These are phyloP conservation scores for Monosporozyma siamensis DNA, from an alignment of 805 yeast species.

Conservation along the genomic window DNA sequence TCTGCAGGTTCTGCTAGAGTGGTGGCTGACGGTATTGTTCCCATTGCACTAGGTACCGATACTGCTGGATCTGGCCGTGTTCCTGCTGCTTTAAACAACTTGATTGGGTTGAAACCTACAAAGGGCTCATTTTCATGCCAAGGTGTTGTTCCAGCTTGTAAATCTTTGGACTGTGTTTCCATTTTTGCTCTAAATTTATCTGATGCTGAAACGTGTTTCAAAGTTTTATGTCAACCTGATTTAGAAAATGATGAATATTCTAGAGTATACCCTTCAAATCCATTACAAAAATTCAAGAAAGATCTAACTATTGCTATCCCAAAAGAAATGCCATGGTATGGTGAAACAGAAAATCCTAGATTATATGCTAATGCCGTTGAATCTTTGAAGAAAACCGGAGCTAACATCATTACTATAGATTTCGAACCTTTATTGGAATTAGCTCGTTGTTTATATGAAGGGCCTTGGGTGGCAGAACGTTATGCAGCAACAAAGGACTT, in stretches of 20 bases:
- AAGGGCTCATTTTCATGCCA: slow-evolving; percentile 75
- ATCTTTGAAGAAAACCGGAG: slow-evolving; percentile 43
- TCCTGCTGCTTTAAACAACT: slow-evolving; percentile 89
- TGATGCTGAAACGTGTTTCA: slow-evolving; percentile 77
- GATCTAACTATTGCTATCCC: slow-evolving; percentile 74
- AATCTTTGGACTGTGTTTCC: slow-evolving; percentile 86
- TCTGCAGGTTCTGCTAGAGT: slow-evolving; percentile 93
- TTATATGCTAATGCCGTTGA: slow-evolving; percentile 56
- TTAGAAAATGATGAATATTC: slow-evolving; percentile 66
- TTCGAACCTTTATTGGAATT: slow-evolving; percentile 69
- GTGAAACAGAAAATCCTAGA: slow-evolving; percentile 67
- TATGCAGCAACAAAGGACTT: slow-evolving; percentile 74
- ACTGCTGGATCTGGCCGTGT: slow-evolving; percentile 98
- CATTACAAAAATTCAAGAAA: slow-evolving; percentile 47
- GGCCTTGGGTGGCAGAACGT: slow-evolving; percentile 98
- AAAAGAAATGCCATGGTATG: slow-evolving; percentile 62
- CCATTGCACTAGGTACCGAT: slow-evolving; percentile 86
- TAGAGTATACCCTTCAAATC: slow-evolving; percentile 60
- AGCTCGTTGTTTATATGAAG: slow-evolving; percentile 86
- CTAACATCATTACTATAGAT: slow-evolving; percentile 53
- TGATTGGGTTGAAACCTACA: slow-evolving; percentile 89
- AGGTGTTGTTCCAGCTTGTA: slow-evolving; percentile 98
- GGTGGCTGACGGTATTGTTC: slow-evolving; percentile 84
- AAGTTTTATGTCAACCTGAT: slow-evolving; percentile 65
- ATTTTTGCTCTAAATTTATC: slow-evolving; percentile 65